phyloP scores from a whole-genome alignment of 2,329 filamentous ascomycete genomes.

The Lecanicillium sp. region DNA sequence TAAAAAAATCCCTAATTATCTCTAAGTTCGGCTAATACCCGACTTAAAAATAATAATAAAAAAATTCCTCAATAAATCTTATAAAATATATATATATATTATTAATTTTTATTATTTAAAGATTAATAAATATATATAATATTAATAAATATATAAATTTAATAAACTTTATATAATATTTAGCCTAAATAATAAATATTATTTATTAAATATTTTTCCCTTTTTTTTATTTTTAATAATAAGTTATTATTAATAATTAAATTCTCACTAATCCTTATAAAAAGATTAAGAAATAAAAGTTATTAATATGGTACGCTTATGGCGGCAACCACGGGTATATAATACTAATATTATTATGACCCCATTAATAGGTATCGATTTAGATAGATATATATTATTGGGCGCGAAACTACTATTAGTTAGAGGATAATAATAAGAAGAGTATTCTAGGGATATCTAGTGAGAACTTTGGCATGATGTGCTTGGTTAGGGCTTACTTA shows the following conservation, averaged over 20 bases:
- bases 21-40: too few species aligned
- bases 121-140: background rate
- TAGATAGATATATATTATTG: background rate
- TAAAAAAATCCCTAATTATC: too few species aligned
- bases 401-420: background rate
- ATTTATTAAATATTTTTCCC: background rate
- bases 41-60: background rate
- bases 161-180: background rate
- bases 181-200: conserved; percentile 4
- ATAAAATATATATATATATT: background rate
- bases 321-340: background rate
- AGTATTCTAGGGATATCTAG: conserved; percentile 3
- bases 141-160: background rate
- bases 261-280: background rate
- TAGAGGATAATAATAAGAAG: conserved; percentile 3
- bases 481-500: background rate
- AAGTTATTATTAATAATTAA: background rate
- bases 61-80: background rate
- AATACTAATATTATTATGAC: background rate
- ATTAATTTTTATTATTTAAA: background rate
- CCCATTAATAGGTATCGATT: background rate
- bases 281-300: background rate
- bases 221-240: background rate
- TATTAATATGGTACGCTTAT: background rate
- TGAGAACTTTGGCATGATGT: background rate